Evolutionary conservation across 805 yeast species (phyloP).

Genomic region (Candida golubevii): DNA sequence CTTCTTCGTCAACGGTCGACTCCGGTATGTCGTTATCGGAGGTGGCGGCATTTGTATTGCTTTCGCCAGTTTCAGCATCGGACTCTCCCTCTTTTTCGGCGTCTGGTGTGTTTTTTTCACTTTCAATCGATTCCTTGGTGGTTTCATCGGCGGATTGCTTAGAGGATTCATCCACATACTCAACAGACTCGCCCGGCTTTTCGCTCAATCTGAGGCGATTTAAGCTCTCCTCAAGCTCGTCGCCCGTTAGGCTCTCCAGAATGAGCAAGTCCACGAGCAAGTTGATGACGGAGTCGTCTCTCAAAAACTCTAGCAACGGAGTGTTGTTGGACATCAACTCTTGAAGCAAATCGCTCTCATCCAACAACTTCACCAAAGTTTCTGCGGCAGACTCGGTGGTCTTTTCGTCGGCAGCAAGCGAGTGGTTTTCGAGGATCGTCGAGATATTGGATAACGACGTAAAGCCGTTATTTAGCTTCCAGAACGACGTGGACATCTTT

Average conservation of each 20-base stretch:
- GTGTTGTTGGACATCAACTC: conserved; percentile 70
- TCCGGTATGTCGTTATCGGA: conserved; percentile 6
- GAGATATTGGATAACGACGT: conserved; percentile 40
- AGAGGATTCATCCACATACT: not conserved
- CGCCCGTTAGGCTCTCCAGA: conserved; percentile 17
- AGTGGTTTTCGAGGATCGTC: conserved; percentile 34
- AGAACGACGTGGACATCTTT: conserved; percentile 43
- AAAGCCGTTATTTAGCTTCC: conserved; percentile 46
- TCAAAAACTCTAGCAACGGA: conserved; percentile 66
- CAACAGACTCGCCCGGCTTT: conserved; percentile 1
- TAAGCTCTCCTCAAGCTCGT: conserved; percentile 15
- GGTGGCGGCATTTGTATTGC: not conserved
- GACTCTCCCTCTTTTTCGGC: not conserved
- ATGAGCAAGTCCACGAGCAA: conserved; percentile 38
- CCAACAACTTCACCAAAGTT: conserved; percentile 33
- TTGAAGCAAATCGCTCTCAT: conserved; percentile 41
- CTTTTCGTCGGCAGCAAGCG: conserved; percentile 18
- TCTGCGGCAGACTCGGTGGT: conserved; percentile 17
- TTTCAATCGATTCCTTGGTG: not conserved
- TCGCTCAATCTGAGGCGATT: conserved; percentile 12
- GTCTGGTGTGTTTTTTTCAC: not conserved
- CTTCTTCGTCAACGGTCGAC: conserved; percentile 6
- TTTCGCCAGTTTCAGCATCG: conserved; percentile 18
- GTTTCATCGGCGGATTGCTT: not conserved
- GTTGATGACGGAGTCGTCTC: conserved; percentile 41